phyloP scores from a whole-genome alignment of 108 stramenopile species.

The Nitzschia sp. region DNA sequence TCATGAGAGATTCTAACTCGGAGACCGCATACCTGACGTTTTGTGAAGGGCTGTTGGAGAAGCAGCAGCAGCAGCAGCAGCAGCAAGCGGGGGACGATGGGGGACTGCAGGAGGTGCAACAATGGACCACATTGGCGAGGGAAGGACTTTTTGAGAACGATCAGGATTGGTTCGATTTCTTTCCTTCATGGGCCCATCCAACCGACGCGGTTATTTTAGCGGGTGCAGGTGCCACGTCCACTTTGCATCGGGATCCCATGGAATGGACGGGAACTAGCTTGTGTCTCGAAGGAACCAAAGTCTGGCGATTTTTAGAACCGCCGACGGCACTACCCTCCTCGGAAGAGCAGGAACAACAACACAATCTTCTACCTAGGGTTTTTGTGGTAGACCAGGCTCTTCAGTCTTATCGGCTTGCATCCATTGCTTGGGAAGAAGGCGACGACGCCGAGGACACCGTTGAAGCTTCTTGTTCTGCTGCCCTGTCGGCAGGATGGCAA shows the following conservation, averaged over 20 bases:
- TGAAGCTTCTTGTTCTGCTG: too few species aligned
- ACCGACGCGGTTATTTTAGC: conserved; percentile 58
- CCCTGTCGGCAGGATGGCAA: conserved; percentile 64
- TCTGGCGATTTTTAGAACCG: conserved; percentile 65
- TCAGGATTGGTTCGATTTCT: conserved; percentile 57
- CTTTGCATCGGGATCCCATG: conserved; percentile 72
- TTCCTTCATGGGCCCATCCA: conserved; percentile 41
- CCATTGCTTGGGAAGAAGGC: conserved; percentile 53
- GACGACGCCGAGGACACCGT: conserved; percentile 12
- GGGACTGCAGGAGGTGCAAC: conserved; percentile 2
- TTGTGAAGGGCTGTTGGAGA: conserved; percentile 51
- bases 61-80: background rate
- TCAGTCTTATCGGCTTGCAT: conserved; percentile 50
- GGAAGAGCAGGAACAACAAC: background rate
- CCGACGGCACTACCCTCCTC: background rate
- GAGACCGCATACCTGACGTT: conserved; percentile 49
- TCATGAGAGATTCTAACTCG: conserved; percentile 43
- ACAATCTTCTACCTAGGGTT: conserved; percentile 26
- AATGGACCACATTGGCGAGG: background rate
- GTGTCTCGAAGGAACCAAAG: conserved; percentile 61
- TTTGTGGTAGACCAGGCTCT: conserved; percentile 35
- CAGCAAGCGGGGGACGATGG: background rate
- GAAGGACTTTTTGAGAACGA: background rate
- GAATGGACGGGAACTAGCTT: conserved; percentile 75
- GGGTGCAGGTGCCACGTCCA: conserved; percentile 59